Conservation (phyloP, 768 basidiomycete species). For the Lactifluus pinguis region DNA sequence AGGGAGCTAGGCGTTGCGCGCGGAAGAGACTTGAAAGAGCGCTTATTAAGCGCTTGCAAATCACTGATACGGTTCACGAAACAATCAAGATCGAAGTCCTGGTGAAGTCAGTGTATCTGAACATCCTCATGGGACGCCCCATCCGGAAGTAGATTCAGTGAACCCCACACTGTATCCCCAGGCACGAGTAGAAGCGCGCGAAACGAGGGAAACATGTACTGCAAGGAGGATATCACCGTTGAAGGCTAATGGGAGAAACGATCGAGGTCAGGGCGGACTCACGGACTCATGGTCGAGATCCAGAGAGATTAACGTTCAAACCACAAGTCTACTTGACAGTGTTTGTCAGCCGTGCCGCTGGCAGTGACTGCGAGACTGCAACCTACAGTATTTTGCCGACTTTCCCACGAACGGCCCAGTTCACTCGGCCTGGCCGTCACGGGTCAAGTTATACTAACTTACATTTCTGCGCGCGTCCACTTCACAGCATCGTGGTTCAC, state of each 20-base stretch:
- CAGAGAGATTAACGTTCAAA: no score
- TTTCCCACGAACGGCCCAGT: neutral
- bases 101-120: conserved; percentile 2
- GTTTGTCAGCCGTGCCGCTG: no score
- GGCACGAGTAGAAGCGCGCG: neutral
- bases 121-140: conserved; percentile 4
- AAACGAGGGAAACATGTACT: neutral
- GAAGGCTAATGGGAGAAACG: neutral
- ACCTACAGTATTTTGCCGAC: neutral
- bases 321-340: no score
- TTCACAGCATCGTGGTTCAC: conserved; percentile 25
- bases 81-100: conserved; percentile 22
- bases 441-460: neutral
- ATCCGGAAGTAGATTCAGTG: conserved; percentile 3
- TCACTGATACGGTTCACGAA: neutral
- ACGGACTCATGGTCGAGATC: no score
- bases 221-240: neutral
- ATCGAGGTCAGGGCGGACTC: neutral
- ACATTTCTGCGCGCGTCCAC: neutral
- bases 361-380: no score
- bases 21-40: no score
- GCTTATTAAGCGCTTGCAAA: no score
- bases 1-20: no score
- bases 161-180: neutral
- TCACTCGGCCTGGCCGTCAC: neutral